Evolutionary conservation across 352 stramenopile genomes (phyloP), one percentile per base, ranked within the genome.

Genomic region (Phytophthora nicotianae): DNA sequence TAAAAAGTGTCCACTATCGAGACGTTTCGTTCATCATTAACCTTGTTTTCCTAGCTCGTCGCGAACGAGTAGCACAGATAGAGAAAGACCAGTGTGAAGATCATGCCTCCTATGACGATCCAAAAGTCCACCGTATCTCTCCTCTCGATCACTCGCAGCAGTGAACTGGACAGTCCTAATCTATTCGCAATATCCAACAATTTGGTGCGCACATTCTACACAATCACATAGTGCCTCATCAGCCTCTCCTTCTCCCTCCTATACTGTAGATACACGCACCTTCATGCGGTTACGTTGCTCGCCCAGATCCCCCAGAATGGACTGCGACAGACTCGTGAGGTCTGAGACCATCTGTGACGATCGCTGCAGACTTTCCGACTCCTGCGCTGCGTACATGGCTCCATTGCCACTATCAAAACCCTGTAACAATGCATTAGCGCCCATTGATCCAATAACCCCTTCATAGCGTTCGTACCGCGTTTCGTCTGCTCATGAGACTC

Each of bases 141-240:
- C 23, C 85, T 94, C 58, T 95, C 88, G 38, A 96, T 93, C 26
- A 93, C 77, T 9, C 86, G 83, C 59, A 96, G 61, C 32, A 96
- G 60, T 41, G 84, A 93, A 37, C 83, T 93, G 4, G 86, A 94
- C 19, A 96, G 70, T 2, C 88, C 88, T 27, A 96, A 73, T 50
- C 81, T 71, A 68, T 92, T 94, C n/a, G 86, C 83, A 43, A 95
- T 89, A 50, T 94, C 87, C 21, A 93, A 58, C 41, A 91, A 45
- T 68, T 93, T 93, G 1, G 83, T 91, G 16, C 85, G 81, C 29
- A 87, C 85, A 55, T 68, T 68, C 59, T 68, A 17, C 24, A 47
- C 20, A 46, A 66, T 13, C 45, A 52, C 13, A 32, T 65, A 21
- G 68, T 5, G 16, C 5, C 42, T 49, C 52, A 40, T 48, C 6